Evolutionary conservation across 805 yeast genomes (phyloP), one percentile per base, ranked within the genome.

Genomic region (Hanseniaspora singularis): DNA sequence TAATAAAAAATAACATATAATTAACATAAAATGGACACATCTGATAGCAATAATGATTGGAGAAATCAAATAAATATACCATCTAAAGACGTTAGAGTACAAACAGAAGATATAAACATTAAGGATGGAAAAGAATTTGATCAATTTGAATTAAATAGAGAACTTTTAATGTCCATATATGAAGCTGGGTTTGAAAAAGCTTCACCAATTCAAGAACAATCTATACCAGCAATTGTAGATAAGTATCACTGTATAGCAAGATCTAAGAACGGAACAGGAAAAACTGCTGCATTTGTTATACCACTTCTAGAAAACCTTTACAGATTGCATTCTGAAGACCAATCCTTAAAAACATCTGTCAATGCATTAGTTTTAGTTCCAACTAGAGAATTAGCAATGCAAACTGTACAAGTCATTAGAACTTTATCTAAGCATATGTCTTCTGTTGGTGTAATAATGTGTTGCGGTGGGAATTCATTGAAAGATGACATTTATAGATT

Each of bases 141-240:
- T 65, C 94, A 87, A 60, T 86, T 88, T 66, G 79, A 78, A 58
- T 74, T 92, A 56, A 87, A 86, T 64, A 78, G 98, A 65, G 95
- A 92, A 61, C 72, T 92, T 51, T 69, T 92, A 61, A 92, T 92
- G 98, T 98, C 98, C 30, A 89, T 92, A 54, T 92, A 88, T 63
- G 98, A 92, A 65, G 97, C 97, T 1, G 98, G 98, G 41, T 92
- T 92, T 60, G 98, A 92, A 64, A 86, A 83, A 60, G 98, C 98
- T 5, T 84, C 95, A 26, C 98, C 98, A 16, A 87, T 92, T 61
- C 98, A 92, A 66, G 96, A 89, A 66, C 97, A 88, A 63, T 77
- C 95, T 7, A 92, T 92, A 49, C 98, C 98, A 2, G 85, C 86
- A 58, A 96, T 96, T 0, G 72, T 92, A 38, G 81, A 92, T 48